Evolutionary conservation across 1,139 yeast species (phyloP), one percentile per base, ranked within the genome.

Genomic region (Meyerozyma elateridarum): DNA sequence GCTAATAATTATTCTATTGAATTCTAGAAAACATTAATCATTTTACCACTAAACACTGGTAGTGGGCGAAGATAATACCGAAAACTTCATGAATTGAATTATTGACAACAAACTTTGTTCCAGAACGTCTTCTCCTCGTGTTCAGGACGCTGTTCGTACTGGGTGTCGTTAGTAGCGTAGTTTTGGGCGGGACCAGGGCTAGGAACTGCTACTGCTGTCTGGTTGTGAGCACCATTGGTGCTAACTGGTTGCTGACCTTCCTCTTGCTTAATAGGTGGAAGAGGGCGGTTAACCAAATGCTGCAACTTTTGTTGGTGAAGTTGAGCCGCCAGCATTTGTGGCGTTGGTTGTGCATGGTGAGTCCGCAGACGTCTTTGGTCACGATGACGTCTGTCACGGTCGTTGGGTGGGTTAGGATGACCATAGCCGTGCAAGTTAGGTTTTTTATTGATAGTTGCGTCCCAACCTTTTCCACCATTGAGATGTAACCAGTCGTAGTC

Each of bases 401-500:
- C 79, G 37, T 74, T 73, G 16, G 73, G 73, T 20, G 73, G 73
- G 45, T 63, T 66, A 30, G 73, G 75, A 51, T 73, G 73, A 17
- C 96, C 96, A 54, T 88, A 88, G 22, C 96, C 96, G 58, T 87
- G 95, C 50, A 88, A 67, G 56, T 88, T 87, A 31, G 95, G 91
- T 56, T 88, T 85, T 56, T 84, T 85, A 54, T 85, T 84, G 46
- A 84, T 79, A 34, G 71, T 56, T 36, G 85, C 70, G 56, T 88
- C 95, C 95, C 95, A 89, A 20, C 96, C 96, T 56, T 79, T 78
- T 37, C 96, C 96, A 39, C 84, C 81, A 55, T 89, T 89, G 49
- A 89, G 75, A 51, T 79, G 85, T 82, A 85, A 79, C 97, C 97
- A 89, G 61, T 89, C 97, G 58, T 85, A 89, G 49, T 79, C 85